Conservation (phyloP, 257 asterid genomes). For the Apocynum venetum region DNA sequence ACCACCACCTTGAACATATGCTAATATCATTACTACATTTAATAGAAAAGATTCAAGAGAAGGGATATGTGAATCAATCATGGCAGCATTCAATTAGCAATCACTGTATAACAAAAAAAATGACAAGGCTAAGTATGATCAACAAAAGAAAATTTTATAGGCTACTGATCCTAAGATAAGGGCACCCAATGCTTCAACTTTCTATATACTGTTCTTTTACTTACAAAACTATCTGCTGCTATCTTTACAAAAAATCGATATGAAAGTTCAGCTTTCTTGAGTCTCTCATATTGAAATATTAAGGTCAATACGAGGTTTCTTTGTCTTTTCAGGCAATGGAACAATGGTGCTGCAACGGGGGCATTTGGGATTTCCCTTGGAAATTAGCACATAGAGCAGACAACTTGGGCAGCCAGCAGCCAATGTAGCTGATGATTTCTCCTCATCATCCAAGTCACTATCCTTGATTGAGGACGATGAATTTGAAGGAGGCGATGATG, state of each 20-base stretch:
- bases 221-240: slow-evolving; percentile 25
- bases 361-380: slow-evolving; percentile 52
- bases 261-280: slow-evolving; percentile 1
- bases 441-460: slow-evolving; percentile 43
- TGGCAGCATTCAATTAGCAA: not conserved
- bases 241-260: slow-evolving; percentile 40
- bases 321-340: slow-evolving; percentile 45
- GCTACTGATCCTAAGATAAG: slow-evolving; percentile 15
- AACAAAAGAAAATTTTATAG: not conserved
- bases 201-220: slow-evolving; percentile 37
- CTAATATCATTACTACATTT: no score
- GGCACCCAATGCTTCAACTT: slow-evolving; percentile 12
- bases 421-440: slow-evolving; percentile 36
- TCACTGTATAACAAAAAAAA: not conserved
- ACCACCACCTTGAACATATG: not conserved
- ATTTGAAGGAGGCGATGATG: slow-evolving; percentile 47
- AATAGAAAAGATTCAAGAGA: no score
- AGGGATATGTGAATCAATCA: no score
- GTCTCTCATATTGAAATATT: slow-evolving; percentile 54
- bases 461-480: slow-evolving; percentile 62
- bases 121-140: not conserved
- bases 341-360: slow-evolving; percentile 60
- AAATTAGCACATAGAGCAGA: slow-evolving; percentile 57
- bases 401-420: slow-evolving; percentile 85
- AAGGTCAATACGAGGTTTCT: slow-evolving; percentile 74